Base-by-base conservation (phyloP, 2,329 filamentous ascomycete species). In the Pseudogymnoascus sp. region DNA sequence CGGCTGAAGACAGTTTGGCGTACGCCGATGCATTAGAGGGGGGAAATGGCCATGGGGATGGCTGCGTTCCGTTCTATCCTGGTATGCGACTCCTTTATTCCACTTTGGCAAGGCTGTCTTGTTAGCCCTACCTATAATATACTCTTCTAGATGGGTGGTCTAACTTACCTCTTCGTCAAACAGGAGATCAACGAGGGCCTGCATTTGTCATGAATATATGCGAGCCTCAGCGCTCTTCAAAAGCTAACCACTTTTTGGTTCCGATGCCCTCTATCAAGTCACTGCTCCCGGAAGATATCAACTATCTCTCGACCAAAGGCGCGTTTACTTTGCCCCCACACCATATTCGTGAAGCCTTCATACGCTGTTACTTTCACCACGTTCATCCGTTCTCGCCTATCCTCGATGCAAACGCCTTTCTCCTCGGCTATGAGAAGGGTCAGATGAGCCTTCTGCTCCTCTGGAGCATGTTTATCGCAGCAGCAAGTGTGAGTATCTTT, bases 381-480 rank as follows among this genome's bases (percentile, higher is more conserved):
- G 73, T 77, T 13, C 75, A 78, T 68, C 74, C 75, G 13, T 71
- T 75, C 34, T 67, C 77, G 45, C 76, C 76, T 11, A 71, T 77
- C 21, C 65, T 77, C 19, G 75, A 77, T 61, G 72, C 66, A 7
- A 67, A 70, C 4, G 54, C 64, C 1, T 73, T 77, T 34, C 63
- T 77, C 31, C 62, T 68, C 6, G 67, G 68, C 16, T 71, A 75
- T 37, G 70, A 69, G 16, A 63, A 65, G 60, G 71, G 71, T 14
- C 69, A 71, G 13, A 73, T 74, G 37, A 77, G 76, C 61, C 19
- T 77, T 3, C 65, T 78, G 16, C 67, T 79, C 1, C 66, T 78
- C 10, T 78, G 76, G 73, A 72, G 72, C 65, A 72, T 75, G 69
- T 72, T 74, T 31, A 57, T 73, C 6, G 71, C 69, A 3, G 67